These are phyloP conservation scores for Papilionanthe hybrid DNA, from an alignment of 116 monocot genomes.

Conservation along the genomic window DNA sequence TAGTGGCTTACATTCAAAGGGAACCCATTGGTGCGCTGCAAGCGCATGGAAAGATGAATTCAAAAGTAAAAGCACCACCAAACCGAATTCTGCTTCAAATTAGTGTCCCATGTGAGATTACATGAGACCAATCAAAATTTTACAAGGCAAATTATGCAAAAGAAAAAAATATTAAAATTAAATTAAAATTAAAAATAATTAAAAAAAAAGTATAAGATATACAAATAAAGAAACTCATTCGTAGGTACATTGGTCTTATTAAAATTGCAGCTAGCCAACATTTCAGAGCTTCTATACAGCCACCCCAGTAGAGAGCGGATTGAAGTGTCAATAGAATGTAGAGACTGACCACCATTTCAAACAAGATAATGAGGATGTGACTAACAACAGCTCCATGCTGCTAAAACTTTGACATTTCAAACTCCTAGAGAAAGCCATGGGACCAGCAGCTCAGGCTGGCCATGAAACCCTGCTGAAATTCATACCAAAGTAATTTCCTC, in stretches of 20 bases:
- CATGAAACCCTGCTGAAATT: neutral
- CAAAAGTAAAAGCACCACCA: neutral
- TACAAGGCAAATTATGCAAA: neutral
- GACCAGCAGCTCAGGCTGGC: neutral
- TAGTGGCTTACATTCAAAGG: no score
- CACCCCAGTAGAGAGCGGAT: neutral
- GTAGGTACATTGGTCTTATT: no score
- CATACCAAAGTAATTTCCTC: neutral
- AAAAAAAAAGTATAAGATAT: neutral
- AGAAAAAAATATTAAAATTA: neutral
- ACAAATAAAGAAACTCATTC: neutral
- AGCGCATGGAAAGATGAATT: no score
- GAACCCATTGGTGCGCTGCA: no score
- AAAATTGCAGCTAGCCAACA: neutral
- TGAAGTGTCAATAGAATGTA: no score
- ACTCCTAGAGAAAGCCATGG: neutral
- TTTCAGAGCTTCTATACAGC: slow-evolving; percentile 2
- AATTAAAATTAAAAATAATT: neutral
- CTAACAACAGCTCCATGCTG: neutral
- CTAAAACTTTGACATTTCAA: neutral
- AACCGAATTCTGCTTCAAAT: neutral
- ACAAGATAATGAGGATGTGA: neutral
- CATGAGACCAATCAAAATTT: neutral
- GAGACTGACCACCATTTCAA: neutral
- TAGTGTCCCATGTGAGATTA: neutral